Percentiles rank a stretch among this genome's conserved stretches.
phyloP scores from a whole-genome alignment of 2,329 filamentous ascomycete species.

The Rhytidhysteron rufulum region DNA sequence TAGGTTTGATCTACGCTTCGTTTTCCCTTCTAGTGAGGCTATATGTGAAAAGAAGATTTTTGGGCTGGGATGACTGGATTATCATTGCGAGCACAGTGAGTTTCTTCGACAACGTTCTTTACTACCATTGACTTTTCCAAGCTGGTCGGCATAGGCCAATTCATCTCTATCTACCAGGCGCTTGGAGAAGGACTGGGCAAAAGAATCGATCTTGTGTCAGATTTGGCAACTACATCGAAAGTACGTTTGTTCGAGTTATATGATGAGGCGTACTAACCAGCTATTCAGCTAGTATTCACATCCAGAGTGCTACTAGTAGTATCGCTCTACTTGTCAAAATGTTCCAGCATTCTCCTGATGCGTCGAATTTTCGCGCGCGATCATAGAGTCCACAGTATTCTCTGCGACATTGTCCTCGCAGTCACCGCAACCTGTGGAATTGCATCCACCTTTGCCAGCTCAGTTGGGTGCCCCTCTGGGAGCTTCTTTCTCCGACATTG shows the following conservation, averaged over 20 bases:
- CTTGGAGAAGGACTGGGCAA: neutral
- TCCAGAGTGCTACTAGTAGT: conserved; percentile 10
- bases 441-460: conserved; percentile 14
- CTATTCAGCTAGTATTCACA: conserved; percentile 9
- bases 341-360: conserved; percentile 21
- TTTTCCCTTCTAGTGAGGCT: conserved; percentile 7
- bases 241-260: too few species aligned
- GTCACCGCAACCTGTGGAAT: conserved; percentile 18
- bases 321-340: conserved; percentile 22
- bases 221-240: neutral
- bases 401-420: conserved; percentile 18
- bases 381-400: conserved; percentile 17
- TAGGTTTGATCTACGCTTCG: conserved; percentile 10
- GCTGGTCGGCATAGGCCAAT: conserved; percentile 6
- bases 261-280: conserved; percentile 1
- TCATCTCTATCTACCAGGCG: neutral
- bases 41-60: conserved; percentile 10
- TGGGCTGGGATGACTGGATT: conserved; percentile 11
- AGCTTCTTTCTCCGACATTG: conserved; percentile 5
- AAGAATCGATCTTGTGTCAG: neutral
- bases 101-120: neutral
- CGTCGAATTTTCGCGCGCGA: conserved; percentile 25
- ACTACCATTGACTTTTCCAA: neutral
- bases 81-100: conserved; percentile 10
- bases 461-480: conserved; percentile 16